Evolutionary conservation across 2,329 filamentous ascomycete genomes (phyloP).

Genomic region (Colletotrichum tamarilloi): DNA sequence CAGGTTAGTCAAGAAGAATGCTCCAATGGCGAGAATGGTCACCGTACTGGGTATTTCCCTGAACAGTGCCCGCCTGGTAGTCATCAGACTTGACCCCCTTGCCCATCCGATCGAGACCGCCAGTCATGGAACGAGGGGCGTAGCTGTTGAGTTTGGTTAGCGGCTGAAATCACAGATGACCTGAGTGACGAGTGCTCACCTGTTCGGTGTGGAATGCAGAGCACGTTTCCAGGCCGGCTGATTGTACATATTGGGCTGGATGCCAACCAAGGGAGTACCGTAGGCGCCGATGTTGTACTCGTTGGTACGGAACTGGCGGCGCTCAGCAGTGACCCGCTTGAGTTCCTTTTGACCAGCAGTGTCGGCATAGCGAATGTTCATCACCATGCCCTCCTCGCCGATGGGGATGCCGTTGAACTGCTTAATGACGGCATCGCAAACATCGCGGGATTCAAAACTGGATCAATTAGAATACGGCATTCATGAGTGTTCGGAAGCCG

Average conservation of each 20-base stretch:
- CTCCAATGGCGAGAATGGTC: conserved; percentile 29
- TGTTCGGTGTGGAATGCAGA: conserved; percentile 26
- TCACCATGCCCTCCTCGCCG: conserved; percentile 82
- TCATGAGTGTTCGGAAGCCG: conserved; percentile 4
- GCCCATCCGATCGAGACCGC: conserved; percentile 34
- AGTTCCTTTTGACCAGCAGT: conserved; percentile 96
- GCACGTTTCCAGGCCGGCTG: conserved; percentile 50
- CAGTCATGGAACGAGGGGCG: conserved; percentile 31
- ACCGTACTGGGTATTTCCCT: conserved; percentile 36
- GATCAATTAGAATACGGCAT: conserved; percentile 37
- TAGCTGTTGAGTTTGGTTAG: conserved; percentile 21
- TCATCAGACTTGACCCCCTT: conserved; percentile 34
- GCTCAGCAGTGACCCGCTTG: conserved; percentile 95
- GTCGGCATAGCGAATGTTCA: conserved; percentile 96
- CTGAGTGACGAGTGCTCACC: conserved; percentile 16
- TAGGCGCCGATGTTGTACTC: conserved; percentile 88
- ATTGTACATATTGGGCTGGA: conserved; percentile 61
- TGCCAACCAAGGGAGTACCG: conserved; percentile 69
- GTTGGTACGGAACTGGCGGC: conserved; percentile 93
- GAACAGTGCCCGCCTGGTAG: conserved; percentile 35
- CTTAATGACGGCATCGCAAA: conserved; percentile 90
- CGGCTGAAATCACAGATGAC: not conserved
- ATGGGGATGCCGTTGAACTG: conserved; percentile 85
- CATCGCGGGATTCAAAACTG: conserved; percentile 89
- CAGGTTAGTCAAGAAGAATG: conserved; percentile 45